phyloP scores from a whole-genome alignment of 345 rosid species.

The Eucalyptus polybractea region DNA sequence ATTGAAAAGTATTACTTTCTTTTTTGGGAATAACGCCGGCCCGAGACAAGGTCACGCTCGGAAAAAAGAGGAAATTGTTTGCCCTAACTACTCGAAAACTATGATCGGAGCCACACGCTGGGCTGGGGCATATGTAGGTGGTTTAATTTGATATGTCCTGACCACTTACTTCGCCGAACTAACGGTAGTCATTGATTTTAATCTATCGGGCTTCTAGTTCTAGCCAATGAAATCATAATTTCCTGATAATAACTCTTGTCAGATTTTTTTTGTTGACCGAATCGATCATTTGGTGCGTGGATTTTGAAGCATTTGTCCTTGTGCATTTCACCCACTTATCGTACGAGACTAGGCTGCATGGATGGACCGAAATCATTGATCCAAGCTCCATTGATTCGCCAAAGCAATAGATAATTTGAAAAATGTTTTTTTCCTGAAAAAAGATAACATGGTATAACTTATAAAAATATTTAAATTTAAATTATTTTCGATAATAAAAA shows the following conservation, averaged over 20 bases:
- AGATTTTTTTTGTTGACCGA: background rate
- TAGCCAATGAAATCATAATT: background rate
- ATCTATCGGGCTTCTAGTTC: accelerated
- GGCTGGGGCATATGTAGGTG: background rate
- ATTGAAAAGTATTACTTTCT: background rate
- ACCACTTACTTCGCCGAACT: background rate
- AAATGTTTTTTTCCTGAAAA: accelerated
- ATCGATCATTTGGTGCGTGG: too few species aligned
- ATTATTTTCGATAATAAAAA: background rate
- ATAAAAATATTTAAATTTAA: background rate
- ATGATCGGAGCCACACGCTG: background rate
- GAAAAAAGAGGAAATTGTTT: background rate
- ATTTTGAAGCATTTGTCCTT: background rate
- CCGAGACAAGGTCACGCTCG: accelerated
- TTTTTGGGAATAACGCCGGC: background rate
- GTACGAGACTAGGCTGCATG: background rate
- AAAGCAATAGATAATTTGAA: accelerated
- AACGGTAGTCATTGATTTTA: background rate
- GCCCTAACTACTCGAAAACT: background rate
- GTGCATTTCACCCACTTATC: background rate
- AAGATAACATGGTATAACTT: too few species aligned
- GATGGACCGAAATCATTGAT: background rate
- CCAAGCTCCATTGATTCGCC: accelerated
- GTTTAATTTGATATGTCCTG: background rate
- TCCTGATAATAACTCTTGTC: background rate